Percentiles rank a stretch among this genome's conserved stretches.
Conservation (phyloP, 768 basidiomycete genomes). For the Boletus vinaceobasis region DNA sequence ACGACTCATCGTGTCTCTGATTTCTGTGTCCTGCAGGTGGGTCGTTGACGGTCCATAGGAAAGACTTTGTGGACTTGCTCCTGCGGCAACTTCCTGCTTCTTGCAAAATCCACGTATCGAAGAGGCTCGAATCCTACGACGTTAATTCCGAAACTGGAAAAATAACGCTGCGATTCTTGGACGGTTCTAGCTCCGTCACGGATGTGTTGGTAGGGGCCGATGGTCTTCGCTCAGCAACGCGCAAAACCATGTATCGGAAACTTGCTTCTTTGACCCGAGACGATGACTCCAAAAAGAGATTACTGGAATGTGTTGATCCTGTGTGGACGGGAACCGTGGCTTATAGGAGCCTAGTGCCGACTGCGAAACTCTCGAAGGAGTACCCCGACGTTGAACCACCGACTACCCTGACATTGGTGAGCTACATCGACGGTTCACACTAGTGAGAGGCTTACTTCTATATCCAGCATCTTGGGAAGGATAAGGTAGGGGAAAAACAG, state of each 20-base stretch:
- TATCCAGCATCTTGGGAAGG: conserved; percentile 24
- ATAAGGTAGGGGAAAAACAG: conserved; percentile 4
- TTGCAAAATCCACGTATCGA: conserved; percentile 34
- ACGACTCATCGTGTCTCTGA: background rate
- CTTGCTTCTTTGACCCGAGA: conserved; percentile 8
- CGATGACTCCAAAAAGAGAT: conserved; percentile 1
- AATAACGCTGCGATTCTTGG: conserved; percentile 34
- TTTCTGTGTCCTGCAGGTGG: conserved; percentile 23
- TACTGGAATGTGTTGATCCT: conserved; percentile 30
- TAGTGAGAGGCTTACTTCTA: background rate
- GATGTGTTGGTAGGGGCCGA: conserved; percentile 45
- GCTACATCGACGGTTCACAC: background rate
- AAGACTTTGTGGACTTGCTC: conserved; percentile 35
- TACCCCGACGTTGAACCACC: conserved; percentile 29
- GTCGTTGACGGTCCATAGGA: conserved; percentile 33
- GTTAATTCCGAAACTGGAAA: conserved; percentile 15
- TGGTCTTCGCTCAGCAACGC: conserved; percentile 38
- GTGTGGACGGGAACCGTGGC: conserved; percentile 38
- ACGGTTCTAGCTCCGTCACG: conserved; percentile 34
- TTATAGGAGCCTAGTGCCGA: conserved; percentile 37
- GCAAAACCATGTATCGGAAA: conserved; percentile 24
- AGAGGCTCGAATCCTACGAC: conserved; percentile 34
- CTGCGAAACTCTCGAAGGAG: conserved; percentile 27
- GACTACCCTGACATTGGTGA: conserved; percentile 24
- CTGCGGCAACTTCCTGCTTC: conserved; percentile 25